Conservation (phyloP, 192 early-diverging fungal genomes). For the Podila minutissima region DNA sequence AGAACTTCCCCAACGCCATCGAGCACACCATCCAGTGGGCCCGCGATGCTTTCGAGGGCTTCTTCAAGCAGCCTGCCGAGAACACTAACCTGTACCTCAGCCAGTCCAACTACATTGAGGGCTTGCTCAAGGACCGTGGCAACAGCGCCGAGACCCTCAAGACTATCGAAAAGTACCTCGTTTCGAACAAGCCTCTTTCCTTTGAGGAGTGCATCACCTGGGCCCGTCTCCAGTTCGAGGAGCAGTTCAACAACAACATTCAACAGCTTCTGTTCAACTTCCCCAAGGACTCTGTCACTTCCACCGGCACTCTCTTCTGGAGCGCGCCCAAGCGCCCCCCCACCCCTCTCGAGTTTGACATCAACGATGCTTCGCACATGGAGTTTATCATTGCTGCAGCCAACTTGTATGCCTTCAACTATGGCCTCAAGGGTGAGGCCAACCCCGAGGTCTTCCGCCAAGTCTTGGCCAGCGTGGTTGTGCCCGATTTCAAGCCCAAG, state of each 20-base stretch:
- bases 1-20: conserved; percentile 91
- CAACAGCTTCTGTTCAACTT: conserved; percentile 97
- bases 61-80: conserved; percentile 92
- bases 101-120: conserved; percentile 84
- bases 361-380: conserved; percentile 79
- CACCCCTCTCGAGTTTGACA: conserved; percentile 82
- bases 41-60: conserved; percentile 95
- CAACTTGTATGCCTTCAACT: conserved; percentile 97
- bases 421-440: conserved; percentile 85
- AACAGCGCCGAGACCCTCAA: conserved; percentile 84
- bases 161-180: conserved; percentile 77
- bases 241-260: conserved; percentile 92
- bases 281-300: conserved; percentile 92
- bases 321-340: conserved; percentile 97
- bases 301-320: conserved; percentile 94
- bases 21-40: conserved; percentile 96
- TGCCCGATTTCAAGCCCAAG: conserved; percentile 90
- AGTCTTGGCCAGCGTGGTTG: conserved; percentile 65
- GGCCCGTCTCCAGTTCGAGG: conserved; percentile 94
- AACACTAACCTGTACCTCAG: conserved; percentile 95
- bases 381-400: conserved; percentile 93
- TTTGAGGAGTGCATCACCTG: conserved; percentile 95
- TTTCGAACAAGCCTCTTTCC: conserved; percentile 80
- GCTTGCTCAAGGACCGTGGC: conserved; percentile 77
- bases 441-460: conserved; percentile 78